Evolutionary conservation across 345 rosid species (phyloP), one percentile per base, ranked within the genome.

Genomic region (Citrus inodora): DNA sequence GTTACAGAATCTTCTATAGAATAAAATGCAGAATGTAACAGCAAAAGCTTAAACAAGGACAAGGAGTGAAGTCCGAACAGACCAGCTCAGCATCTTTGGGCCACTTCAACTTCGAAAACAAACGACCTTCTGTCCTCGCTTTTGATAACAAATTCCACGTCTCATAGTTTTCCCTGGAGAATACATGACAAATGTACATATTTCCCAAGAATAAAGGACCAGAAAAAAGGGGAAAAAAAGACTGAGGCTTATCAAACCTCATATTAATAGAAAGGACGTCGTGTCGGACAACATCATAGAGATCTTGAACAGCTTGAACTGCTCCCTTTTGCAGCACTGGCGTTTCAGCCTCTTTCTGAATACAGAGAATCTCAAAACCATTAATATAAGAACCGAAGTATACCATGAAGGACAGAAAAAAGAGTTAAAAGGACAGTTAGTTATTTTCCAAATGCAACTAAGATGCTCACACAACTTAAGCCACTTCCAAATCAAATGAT

Each of bases 251-350:
- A 65, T 42, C 78, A 76, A 67, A 95, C 99, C 98, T 92, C 97
- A 88, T 83, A 85, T 91, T 76, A 61, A 92, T 55, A 62, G 91
- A 76, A 81, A 94, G 90, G 77, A 96, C 89, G 85, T 96, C 99
- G 79, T 81, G 85, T 46, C 75, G 92, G 85, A 96, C 89, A 85
- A 96, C 98, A 91, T 96, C 99, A 70, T 94, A 92, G 69, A 96
- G 92, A 92, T 96, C 98, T 74, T 87, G 99, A 85, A 94, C 93
- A 86, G 99, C 97, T 84, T 94, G 82, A 76, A 96, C 76, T 7
- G 98, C 98, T 71, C 98, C 99, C 77, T 89, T 89, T 77, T 86
- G 86, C 79, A 84, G 85, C 79, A 92, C 98, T 1, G 89, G 86
- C 30, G 89, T 88, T 84, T 89, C 92, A 51, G 86, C 79, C 81